Evolutionary conservation across 1,284 basidiomycete genomes (phyloP).

Genomic region (Neonothopanus nambi): DNA sequence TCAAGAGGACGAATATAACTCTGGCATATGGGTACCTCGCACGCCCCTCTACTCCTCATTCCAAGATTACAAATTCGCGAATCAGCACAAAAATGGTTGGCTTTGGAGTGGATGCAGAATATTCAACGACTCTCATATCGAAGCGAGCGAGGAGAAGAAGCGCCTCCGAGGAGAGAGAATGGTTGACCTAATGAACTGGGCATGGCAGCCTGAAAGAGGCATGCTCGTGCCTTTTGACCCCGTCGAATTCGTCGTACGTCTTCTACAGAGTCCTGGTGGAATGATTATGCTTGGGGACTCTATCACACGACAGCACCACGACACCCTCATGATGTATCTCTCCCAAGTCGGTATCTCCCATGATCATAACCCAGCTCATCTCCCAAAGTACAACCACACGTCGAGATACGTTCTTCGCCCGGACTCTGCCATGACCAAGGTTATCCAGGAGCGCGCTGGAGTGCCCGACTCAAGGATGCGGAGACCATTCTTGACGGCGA

Average conservation of each 20-base stretch:
- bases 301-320: slow-evolving; percentile 5
- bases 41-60: slow-evolving; percentile 1
- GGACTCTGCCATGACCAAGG: slow-evolving; percentile 8
- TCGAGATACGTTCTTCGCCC: slow-evolving; percentile 11
- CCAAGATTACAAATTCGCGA: not conserved
- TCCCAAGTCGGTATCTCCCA: too few relatives aligned
- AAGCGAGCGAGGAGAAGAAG: slow-evolving; percentile 2
- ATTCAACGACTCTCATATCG: not conserved
- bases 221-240: slow-evolving; percentile 9
- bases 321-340: too few relatives aligned
- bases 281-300: slow-evolving; percentile 12
- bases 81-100: too few relatives aligned
- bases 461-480: slow-evolving; percentile 12
- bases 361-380: too few relatives aligned
- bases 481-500: slow-evolving; percentile 11
- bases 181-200: slow-evolving; percentile 10
- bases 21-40: slow-evolving; percentile 7
- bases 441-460: slow-evolving; percentile 8
- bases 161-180: slow-evolving; percentile 7
- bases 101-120: too few relatives aligned
- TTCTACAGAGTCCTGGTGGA: slow-evolving; percentile 11
- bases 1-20: slow-evolving; percentile 3
- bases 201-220: slow-evolving; percentile 11
- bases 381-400: too few relatives aligned
- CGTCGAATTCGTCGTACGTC: slow-evolving; percentile 12